phyloP scores from a whole-genome alignment of 2,329 filamentous ascomycete species.

The Xylaria sp. region DNA sequence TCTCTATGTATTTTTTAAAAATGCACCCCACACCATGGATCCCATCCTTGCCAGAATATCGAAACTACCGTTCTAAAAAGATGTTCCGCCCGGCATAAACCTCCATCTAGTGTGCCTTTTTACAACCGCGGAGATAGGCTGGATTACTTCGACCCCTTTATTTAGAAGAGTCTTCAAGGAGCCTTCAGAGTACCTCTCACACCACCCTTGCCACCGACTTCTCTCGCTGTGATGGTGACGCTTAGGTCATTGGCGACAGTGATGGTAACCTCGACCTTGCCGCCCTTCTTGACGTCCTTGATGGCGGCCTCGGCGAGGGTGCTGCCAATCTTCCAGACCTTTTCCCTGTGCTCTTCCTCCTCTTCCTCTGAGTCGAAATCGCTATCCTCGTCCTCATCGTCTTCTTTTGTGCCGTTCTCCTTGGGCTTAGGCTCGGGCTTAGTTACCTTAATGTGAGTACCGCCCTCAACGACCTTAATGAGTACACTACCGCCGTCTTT shows the following conservation, averaged over 20 bases:
- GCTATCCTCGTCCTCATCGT: slow-evolving; percentile 68
- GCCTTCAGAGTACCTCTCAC: slow-evolving; percentile 69
- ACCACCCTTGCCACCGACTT: slow-evolving; percentile 88
- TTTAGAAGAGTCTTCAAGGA: slow-evolving; percentile 37
- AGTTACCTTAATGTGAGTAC: slow-evolving; percentile 90
- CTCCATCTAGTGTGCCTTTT: not conserved
- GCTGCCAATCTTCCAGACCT: slow-evolving; percentile 89
- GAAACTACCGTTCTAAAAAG: slow-evolving; percentile 7
- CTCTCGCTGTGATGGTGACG: slow-evolving; percentile 82
- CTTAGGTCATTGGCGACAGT: slow-evolving; percentile 84
- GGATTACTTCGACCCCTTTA: not conserved
- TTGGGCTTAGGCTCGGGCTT: slow-evolving; percentile 84
- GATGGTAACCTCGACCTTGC: slow-evolving; percentile 93
- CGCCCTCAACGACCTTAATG: slow-evolving; percentile 87
- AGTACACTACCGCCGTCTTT: slow-evolving; percentile 88
- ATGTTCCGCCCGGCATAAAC: not conserved
- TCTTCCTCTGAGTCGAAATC: slow-evolving; percentile 72
- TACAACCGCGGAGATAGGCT: not conserved
- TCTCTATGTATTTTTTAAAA: slow-evolving; percentile 22
- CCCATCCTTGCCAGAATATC: slow-evolving; percentile 14
- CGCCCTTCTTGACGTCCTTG: slow-evolving; percentile 83
- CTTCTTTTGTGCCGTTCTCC: slow-evolving; percentile 64
- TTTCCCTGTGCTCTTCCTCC: slow-evolving; percentile 88
- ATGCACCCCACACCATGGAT: slow-evolving; percentile 25
- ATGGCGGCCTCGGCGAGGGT: slow-evolving; percentile 87